phyloP scores from a whole-genome alignment of 2,329 filamentous ascomycete species.

The Aspergillus sclerotialis region DNA sequence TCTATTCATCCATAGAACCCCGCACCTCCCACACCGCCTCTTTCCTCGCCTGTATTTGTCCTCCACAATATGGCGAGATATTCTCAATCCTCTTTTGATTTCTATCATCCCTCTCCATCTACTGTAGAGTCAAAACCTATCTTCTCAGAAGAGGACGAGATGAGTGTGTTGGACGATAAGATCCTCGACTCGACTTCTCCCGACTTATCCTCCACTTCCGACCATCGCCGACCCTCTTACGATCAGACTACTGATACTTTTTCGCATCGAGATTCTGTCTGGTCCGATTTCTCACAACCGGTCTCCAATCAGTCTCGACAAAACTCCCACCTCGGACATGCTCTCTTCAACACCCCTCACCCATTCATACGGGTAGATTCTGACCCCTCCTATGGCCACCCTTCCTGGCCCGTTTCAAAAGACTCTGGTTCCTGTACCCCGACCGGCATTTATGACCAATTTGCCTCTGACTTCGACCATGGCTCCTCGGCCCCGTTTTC shows the following conservation, averaged over 20 bases:
- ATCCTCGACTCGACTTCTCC: conserved; percentile 44
- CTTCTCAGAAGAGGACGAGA: conserved; percentile 45
- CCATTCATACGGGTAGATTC: conserved; percentile 59
- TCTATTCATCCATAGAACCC: too few species aligned
- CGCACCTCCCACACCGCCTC: too few species aligned
- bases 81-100: conserved; percentile 36
- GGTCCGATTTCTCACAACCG: conserved; percentile 40
- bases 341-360: conserved; percentile 45
- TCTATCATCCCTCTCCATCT: conserved; percentile 38
- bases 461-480: conserved; percentile 46
- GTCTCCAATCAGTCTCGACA: conserved; percentile 38
- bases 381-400: conserved; percentile 40
- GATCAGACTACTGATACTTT: conserved; percentile 45
- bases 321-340: conserved; percentile 36
- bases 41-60: conserved; percentile 1
- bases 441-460: conserved; percentile 63
- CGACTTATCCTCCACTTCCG: conserved; percentile 42
- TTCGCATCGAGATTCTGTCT: conserved; percentile 46
- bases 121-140: conserved; percentile 35
- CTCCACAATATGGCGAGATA: conserved; percentile 34
- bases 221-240: conserved; percentile 39
- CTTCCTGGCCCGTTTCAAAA: conserved; percentile 58
- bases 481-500: conserved; percentile 36
- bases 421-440: conserved; percentile 67
- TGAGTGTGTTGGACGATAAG: conserved; percentile 44